These are phyloP conservation scores for Lipomyces yarrowii DNA, from an alignment of 1,139 yeast species.

Conservation along the genomic window DNA sequence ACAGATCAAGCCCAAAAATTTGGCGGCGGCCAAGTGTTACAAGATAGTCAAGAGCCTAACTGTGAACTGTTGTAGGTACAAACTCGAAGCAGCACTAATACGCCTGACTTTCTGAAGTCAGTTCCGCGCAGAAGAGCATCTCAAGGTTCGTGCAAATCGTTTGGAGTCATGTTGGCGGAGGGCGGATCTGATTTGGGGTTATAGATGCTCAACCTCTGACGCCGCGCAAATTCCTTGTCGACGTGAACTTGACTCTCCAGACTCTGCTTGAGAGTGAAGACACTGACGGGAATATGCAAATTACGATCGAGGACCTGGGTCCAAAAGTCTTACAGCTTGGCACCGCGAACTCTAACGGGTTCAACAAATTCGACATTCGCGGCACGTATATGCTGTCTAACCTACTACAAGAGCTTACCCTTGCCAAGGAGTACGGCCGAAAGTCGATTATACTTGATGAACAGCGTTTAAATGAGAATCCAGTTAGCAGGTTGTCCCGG, in stretches of 20 bases:
- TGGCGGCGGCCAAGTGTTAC: background rate
- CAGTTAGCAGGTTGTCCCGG: slow-evolving; percentile 75
- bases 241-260: slow-evolving; percentile 71
- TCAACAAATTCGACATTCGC: slow-evolving; percentile 67
- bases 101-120: slow-evolving; percentile 11
- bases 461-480: slow-evolving; percentile 82
- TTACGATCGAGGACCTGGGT: slow-evolving; percentile 89
- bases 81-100: slow-evolving; percentile 5
- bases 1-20: background rate
- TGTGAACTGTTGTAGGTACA: background rate
- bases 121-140: slow-evolving; percentile 31
- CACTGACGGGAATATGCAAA: slow-evolving; percentile 83
- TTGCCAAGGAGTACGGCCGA: slow-evolving; percentile 81
- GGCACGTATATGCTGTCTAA: slow-evolving; percentile 94
- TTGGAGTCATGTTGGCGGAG: background rate
- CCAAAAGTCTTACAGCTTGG: slow-evolving; percentile 59
- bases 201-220: slow-evolving; percentile 24
- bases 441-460: slow-evolving; percentile 79
- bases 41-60: background rate
- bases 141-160: slow-evolving; percentile 32
- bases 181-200: background rate
- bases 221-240: slow-evolving; percentile 68
- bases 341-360: slow-evolving; percentile 70
- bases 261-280: slow-evolving; percentile 78
- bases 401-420: slow-evolving; percentile 82